These are phyloP conservation scores for Bryoerythrophyllum caledonicum DNA, from an alignment of 225 moss, liverwort and hornwort genomes.

Conservation along the genomic window DNA sequence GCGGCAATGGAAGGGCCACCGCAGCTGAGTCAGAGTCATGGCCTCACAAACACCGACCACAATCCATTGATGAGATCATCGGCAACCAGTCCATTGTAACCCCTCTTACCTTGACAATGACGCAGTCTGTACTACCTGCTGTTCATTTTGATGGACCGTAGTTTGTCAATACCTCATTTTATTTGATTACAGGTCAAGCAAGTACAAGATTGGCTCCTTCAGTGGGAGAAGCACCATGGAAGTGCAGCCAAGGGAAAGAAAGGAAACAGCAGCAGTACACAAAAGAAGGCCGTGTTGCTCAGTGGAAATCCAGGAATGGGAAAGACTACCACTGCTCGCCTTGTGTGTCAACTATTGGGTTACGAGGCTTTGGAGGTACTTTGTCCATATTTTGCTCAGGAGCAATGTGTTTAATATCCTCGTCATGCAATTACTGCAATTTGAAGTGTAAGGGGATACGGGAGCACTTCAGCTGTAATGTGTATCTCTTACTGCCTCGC, in stretches of 20 bases:
- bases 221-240: constrained; percentile 76
- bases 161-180: background rate
- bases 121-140: background rate
- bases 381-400: background rate
- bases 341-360: constrained; percentile 80
- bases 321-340: constrained; percentile 93
- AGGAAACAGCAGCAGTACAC: constrained; percentile 50
- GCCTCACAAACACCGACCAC: constrained; percentile 88
- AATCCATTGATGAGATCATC: constrained; percentile 72
- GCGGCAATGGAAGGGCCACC: constrained; percentile 26
- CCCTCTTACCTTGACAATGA: constrained; percentile 7
- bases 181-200: constrained; percentile 73
- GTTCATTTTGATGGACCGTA: background rate
- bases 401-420: background rate
- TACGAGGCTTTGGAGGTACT: constrained; percentile 81
- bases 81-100: constrained; percentile 90
- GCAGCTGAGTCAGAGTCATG: constrained; percentile 68
- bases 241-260: constrained; percentile 61
- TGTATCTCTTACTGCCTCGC: constrained; percentile 5
- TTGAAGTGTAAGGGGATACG: background rate
- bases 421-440: background rate
- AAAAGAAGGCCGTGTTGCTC: constrained; percentile 85
- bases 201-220: constrained; percentile 82
- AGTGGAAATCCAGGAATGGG: constrained; percentile 97
- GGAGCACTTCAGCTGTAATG: constrained; percentile 9